phyloP scores from a whole-genome alignment of 2,329 filamentous ascomycete genomes.

The Fusarium piperis region DNA sequence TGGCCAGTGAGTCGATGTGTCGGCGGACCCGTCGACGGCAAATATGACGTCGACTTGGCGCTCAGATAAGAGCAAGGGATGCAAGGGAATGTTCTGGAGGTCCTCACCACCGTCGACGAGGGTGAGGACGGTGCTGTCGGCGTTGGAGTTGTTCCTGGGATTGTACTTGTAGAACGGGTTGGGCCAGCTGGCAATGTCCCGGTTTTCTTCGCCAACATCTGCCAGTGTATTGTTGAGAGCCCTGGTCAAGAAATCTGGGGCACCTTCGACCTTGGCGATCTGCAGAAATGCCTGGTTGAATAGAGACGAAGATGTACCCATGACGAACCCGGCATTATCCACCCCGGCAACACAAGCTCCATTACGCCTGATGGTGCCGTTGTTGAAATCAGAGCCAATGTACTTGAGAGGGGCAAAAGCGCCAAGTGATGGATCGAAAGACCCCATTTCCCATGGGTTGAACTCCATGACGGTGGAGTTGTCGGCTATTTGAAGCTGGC shows the following conservation, averaged over 20 bases:
- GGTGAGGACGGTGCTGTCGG: conserved; percentile 64
- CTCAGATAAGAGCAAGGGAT: conserved; percentile 79
- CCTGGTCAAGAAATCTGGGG: conserved; percentile 60
- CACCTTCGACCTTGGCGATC: conserved; percentile 49
- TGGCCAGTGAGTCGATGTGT: conserved; percentile 75
- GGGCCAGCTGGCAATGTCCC: conserved; percentile 80
- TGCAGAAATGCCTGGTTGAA: conserved; percentile 82
- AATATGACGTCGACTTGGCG: conserved; percentile 83
- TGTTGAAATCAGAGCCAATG: conserved; percentile 76
- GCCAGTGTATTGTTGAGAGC: conserved; percentile 63
- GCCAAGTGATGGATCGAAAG: conserved; percentile 76
- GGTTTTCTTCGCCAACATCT: conserved; percentile 64
- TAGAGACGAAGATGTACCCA: conserved; percentile 85
- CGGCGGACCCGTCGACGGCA: conserved; percentile 80
- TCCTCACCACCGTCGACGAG: conserved; percentile 84
- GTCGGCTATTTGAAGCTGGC: conserved; percentile 62
- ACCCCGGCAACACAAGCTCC: conserved; percentile 78
- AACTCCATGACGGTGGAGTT: conserved; percentile 83
- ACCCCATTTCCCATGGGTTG: conserved; percentile 82
- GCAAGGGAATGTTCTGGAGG: conserved; percentile 80
- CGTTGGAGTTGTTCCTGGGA: conserved; percentile 66
- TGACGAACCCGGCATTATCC: conserved; percentile 83
- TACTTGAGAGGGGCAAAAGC: conserved; percentile 78
- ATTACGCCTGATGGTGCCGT: conserved; percentile 64
- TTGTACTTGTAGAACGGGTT: conserved; percentile 81